Percentiles rank a stretch among this genome's conserved stretches.
These are phyloP conservation scores for Phyllachora maydis DNA, from an alignment of 2,329 filamentous ascomycete genomes.

Conservation along the genomic window DNA sequence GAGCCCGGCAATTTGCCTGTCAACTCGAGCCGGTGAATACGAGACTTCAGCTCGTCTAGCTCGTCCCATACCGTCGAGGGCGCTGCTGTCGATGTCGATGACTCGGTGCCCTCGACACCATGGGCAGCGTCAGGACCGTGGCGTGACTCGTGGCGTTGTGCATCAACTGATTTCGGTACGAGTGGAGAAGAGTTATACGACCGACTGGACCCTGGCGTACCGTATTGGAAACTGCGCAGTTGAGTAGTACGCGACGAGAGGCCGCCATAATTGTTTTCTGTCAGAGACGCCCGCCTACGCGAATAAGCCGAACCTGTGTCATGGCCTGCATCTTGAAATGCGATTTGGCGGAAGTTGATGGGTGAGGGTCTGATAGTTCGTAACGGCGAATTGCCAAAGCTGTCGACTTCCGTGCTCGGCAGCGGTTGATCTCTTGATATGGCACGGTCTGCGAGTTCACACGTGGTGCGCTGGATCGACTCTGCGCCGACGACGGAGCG, in stretches of 20 bases:
- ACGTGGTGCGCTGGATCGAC: conserved; percentile 14
- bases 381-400: no score
- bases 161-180: conserved; percentile 21
- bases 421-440: conserved; percentile 19
- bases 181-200: conserved; percentile 40
- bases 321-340: conserved; percentile 20
- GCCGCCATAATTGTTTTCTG: conserved; percentile 19
- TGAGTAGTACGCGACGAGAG: conserved; percentile 21
- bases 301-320: conserved; percentile 11
- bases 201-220: conserved; percentile 17
- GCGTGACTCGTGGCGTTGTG: conserved; percentile 13
- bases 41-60: conserved; percentile 81
- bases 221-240: conserved; percentile 13
- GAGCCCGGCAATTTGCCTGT: conserved; percentile 74
- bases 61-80: conserved; percentile 97
- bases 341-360: conserved; percentile 24
- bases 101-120: conserved; percentile 53
- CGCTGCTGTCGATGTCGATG: conserved; percentile 69
- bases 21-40: conserved; percentile 75
- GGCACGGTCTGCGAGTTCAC: conserved; percentile 22
- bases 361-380: conserved; percentile 19
- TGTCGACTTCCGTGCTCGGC: conserved; percentile 11
- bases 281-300: conserved; percentile 22
- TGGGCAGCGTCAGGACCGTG: conserved; percentile 17
- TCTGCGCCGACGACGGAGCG: conserved; percentile 20